Evolutionary conservation across 2,329 filamentous ascomycete species (phyloP), one percentile per base, ranked within the genome.

Genomic region (Talaromyces sp.): DNA sequence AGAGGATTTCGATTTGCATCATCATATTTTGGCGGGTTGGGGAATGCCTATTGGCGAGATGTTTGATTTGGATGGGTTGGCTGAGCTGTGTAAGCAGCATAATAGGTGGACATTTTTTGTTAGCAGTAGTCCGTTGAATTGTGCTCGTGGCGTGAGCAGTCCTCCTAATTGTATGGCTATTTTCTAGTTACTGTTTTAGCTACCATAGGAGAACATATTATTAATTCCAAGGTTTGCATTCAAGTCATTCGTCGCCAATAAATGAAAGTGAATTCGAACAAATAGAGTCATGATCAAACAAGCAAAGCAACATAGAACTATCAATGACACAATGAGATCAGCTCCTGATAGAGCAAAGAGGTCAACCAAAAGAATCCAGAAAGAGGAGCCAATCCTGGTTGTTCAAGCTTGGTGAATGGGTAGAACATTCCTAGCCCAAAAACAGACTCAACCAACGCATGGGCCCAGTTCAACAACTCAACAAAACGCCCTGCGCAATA

Each of bases 111-210:
- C 65, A 7, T 74, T 74, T 55, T 74, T 74, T 57, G 63, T 74
- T 11, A 73, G 70, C 19, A 74, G 72, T 62, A 73, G 70, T 62
- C 72, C 72, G 35, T 64, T 75, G 60, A 77, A 75, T 54, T 73
- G 69, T 63, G 62, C 64, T 5, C 63, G 66, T 35, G 74, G 73
- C 0, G 74, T 77, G 35, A 73, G 73, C 22, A 76, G 73, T 62
- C 73, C 73, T 40, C 71, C 74, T 28, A 77, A 77, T 59, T 74
- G 71, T 48, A 76, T 75, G 66, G 75, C 74, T 2, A 73, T 77
- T 17, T 77, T 76, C 45, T 77, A 60, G 37, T 37, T 15, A 28
- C 25, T 50, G 0, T 31, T 21, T 33, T 48, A 2, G 10, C 9
- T 39, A 25, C 3, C n/a, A n/a, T 33, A 28, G 35, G 21, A 33